Conservation (phyloP, 345 rosid species). For the Lepidium sativum region DNA sequence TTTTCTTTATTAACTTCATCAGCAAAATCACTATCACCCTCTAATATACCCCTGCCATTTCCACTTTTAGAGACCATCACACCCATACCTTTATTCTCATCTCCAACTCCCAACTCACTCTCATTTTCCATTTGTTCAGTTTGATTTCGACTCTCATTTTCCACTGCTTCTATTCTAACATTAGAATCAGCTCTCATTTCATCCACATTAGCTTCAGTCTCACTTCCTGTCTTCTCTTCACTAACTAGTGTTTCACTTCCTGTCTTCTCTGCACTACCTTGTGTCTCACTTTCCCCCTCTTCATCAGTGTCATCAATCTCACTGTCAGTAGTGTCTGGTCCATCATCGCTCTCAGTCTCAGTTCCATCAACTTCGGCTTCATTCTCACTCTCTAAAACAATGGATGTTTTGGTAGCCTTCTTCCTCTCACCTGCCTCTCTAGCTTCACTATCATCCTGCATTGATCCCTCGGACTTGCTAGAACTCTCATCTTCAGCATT, state of each 20-base stretch:
- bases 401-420: constrained; percentile 17
- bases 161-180: constrained; percentile 7
- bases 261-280: constrained; percentile 22
- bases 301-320: constrained; percentile 21
- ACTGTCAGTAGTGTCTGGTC: constrained; percentile 7
- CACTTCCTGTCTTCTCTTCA: constrained; percentile 23
- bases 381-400: constrained; percentile 24
- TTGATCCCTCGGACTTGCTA: constrained; percentile 20
- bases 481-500: constrained; percentile 27
- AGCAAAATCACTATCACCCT: constrained; percentile 1
- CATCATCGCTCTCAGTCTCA: constrained; percentile 21
- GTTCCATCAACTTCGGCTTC: constrained; percentile 17
- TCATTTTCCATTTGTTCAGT: constrained; percentile 18
- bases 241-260: constrained; percentile 19
- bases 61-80: constrained; percentile 12
- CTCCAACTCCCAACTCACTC: constrained; percentile 22
- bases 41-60: constrained; percentile 5
- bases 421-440: constrained; percentile 27
- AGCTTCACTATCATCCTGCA: constrained; percentile 26
- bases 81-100: constrained; percentile 5
- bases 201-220: constrained; percentile 14
- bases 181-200: background rate
- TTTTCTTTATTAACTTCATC: background rate
- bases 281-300: constrained; percentile 20
- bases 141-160: constrained; percentile 9